Evolutionary conservation across 1,284 basidiomycete species (phyloP).

Genomic region (Ganoderma leucocontextum): DNA sequence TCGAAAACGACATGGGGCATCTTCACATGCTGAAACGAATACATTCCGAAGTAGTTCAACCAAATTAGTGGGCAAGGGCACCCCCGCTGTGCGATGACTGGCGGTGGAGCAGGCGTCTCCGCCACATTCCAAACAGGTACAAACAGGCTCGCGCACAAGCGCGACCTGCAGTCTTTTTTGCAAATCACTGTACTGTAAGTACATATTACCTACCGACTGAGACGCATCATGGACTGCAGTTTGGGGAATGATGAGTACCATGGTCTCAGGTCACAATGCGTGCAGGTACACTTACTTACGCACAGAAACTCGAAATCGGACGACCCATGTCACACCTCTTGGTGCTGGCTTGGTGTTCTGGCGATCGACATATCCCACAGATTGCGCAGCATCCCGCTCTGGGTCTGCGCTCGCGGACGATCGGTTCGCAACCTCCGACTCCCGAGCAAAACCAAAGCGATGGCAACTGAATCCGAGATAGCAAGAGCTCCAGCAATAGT

Average conservation of each 20-base stretch:
- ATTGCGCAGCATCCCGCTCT: not conserved
- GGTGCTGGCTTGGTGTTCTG: not conserved
- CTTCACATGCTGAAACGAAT: too few species aligned
- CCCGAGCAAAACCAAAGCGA: not conserved
- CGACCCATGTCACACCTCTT: not conserved
- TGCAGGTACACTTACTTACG: too few species aligned
- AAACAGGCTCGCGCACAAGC: too few species aligned
- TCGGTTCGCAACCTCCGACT: constrained; percentile 2
- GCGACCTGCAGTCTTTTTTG: too few species aligned
- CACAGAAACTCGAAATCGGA: too few species aligned
- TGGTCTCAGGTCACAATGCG: not conserved
- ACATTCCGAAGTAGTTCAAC: too few species aligned
- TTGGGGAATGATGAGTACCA: not conserved
- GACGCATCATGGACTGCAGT: not conserved
- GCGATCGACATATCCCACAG: not conserved
- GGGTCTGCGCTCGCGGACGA: not conserved
- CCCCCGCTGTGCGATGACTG: too few species aligned
- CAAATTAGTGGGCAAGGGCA: too few species aligned
- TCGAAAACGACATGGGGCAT: too few species aligned
- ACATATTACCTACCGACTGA: not conserved
- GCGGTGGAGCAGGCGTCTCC: too few species aligned
- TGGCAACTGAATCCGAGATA: not conserved
- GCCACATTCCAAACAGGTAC: too few species aligned
- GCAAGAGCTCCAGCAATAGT: not conserved
- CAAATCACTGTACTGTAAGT: too few species aligned